These are phyloP conservation scores for Pyrus pyrifolia DNA, from an alignment of 306 rosid genomes.

Conservation along the genomic window DNA sequence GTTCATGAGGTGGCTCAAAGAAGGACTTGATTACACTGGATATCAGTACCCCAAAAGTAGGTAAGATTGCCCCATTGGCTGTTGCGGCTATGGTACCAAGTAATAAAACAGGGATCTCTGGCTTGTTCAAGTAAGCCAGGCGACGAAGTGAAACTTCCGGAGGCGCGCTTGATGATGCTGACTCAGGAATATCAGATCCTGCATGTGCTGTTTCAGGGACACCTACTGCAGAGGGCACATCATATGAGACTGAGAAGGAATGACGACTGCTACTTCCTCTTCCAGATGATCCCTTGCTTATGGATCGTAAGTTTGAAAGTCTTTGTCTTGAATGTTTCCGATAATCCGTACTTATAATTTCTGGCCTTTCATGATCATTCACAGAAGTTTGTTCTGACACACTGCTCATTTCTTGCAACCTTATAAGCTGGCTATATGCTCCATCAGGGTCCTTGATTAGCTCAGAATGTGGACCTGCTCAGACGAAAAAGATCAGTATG, in stretches of 20 bases:
- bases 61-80: slow-evolving; percentile 40
- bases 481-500: not conserved
- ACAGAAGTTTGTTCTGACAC: slow-evolving; percentile 1
- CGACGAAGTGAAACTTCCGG: slow-evolving; percentile 38
- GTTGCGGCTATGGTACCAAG: slow-evolving; percentile 54
- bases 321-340: not conserved
- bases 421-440: slow-evolving; percentile 58
- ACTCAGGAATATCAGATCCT: slow-evolving; percentile 18
- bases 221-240: slow-evolving; percentile 25
- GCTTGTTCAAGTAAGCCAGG: slow-evolving; percentile 67
- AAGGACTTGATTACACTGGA: slow-evolving; percentile 45
- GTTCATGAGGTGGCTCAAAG: slow-evolving; percentile 49
- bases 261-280: slow-evolving; percentile 20
- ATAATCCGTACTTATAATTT: not conserved
- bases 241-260: slow-evolving; percentile 37
- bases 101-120: slow-evolving; percentile 55
- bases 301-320: too few relatives aligned
- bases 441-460: slow-evolving; percentile 53
- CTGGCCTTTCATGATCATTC: slow-evolving; percentile 2
- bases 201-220: slow-evolving; percentile 20
- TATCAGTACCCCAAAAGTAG: slow-evolving; percentile 40
- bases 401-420: slow-evolving; percentile 40
- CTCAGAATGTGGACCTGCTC: slow-evolving; percentile 53
- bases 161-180: slow-evolving; percentile 15
- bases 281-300: too few relatives aligned